Conservation (phyloP, 2,329 filamentous ascomycete genomes). For the Aspergillus tanneri region DNA sequence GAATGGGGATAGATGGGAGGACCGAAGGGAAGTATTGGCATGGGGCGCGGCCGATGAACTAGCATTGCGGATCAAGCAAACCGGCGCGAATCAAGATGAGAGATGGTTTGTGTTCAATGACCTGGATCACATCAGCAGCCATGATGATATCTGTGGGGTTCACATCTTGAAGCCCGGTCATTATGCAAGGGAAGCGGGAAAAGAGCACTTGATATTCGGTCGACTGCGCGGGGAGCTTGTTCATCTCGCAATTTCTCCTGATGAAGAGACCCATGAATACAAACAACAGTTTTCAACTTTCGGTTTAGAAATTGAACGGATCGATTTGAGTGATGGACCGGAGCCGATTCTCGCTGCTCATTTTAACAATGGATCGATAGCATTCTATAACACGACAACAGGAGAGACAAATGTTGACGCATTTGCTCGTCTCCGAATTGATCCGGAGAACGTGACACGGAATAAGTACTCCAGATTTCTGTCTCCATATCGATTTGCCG, state of each 20-base stretch:
- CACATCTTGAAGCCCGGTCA: slow-evolving; percentile 52
- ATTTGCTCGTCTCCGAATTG: slow-evolving; percentile 31
- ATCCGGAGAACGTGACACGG: slow-evolving; percentile 24
- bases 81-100: slow-evolving; percentile 34
- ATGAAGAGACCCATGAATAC: slow-evolving; percentile 29
- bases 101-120: slow-evolving; percentile 56
- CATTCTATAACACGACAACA: slow-evolving; percentile 46
- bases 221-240: slow-evolving; percentile 56
- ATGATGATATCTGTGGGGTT: slow-evolving; percentile 60
- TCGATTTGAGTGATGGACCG: slow-evolving; percentile 45
- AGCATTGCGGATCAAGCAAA: slow-evolving; percentile 50
- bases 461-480: slow-evolving; percentile 57
- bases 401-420: slow-evolving; percentile 36
- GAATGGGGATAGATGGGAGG: slow-evolving; percentile 47
- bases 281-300: slow-evolving; percentile 47
- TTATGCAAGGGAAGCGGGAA: slow-evolving; percentile 30
- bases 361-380: slow-evolving; percentile 49
- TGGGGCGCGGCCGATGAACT: slow-evolving; percentile 62
- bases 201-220: slow-evolving; percentile 54
- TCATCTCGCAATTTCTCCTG: slow-evolving; percentile 37
- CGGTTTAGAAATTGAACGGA: slow-evolving; percentile 47
- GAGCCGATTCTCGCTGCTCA: slow-evolving; percentile 52
- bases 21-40: slow-evolving; percentile 56
- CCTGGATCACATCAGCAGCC: slow-evolving; percentile 50
- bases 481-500: slow-evolving; percentile 49